Evolutionary conservation across 1,284 basidiomycete species (phyloP).

Genomic region (Amanita bisporigera): DNA sequence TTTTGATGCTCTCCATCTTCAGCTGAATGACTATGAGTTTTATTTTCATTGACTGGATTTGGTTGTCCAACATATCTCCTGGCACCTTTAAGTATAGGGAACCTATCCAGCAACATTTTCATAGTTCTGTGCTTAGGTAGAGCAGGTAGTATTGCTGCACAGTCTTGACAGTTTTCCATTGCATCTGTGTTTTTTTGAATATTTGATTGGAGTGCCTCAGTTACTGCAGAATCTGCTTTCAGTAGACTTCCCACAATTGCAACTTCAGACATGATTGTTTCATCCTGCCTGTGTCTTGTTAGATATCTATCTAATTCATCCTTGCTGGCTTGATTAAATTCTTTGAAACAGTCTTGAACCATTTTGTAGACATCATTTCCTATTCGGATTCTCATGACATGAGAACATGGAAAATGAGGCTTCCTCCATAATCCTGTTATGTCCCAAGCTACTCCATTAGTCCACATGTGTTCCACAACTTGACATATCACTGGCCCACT

Average conservation of each 20-base stretch:
- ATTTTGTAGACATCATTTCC: not conserved
- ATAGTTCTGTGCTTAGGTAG: not conserved
- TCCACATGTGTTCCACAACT: not conserved
- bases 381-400: not conserved
- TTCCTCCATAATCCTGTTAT: not conserved
- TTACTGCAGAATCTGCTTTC: not conserved
- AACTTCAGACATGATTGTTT: not conserved
- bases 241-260: not conserved
- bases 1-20: not conserved
- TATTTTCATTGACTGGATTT: not conserved
- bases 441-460: not conserved
- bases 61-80: not conserved
- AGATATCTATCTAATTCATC: not conserved
- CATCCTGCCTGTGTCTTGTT: not conserved
- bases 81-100: not conserved
- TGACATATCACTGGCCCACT: not conserved
- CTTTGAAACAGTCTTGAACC: not conserved
- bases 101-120: not conserved
- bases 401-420: not conserved
- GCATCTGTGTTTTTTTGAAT: not conserved
- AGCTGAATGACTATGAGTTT: not conserved
- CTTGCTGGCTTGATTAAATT: not conserved
- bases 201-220: not conserved
- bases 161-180: not conserved
- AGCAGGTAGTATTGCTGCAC: not conserved